Conservation (phyloP, 2,329 filamentous ascomycete genomes). For the Helminthosporium solani region DNA sequence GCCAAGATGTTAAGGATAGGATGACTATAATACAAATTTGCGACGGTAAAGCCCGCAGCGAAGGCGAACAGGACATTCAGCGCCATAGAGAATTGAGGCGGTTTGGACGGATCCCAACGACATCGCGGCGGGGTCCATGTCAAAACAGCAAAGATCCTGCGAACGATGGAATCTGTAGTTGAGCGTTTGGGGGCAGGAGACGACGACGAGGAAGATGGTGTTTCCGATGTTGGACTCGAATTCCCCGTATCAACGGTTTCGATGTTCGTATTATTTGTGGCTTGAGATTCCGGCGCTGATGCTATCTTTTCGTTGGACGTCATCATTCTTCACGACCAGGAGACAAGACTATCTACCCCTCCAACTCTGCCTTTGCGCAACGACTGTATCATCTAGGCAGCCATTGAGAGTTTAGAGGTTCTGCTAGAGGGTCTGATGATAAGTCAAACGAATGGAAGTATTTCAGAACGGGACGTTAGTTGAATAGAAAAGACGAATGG, state of each 20-base stretch:
- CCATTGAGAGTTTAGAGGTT: no score
- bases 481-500: no score
- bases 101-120: conserved; percentile 66
- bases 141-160: conserved; percentile 34
- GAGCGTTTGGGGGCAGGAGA: conserved; percentile 1
- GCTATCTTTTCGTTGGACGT: not conserved
- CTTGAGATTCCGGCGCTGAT: no score
- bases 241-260: no score
- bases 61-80: conserved; percentile 72
- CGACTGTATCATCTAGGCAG: no score
- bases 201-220: not conserved
- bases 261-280: no score
- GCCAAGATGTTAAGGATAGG: conserved; percentile 77
- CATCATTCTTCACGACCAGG: no score
- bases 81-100: conserved; percentile 66
- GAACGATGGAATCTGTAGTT: not conserved
- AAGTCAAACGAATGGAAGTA: no score
- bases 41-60: conserved; percentile 71
- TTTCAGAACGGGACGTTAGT: no score
- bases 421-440: no score
- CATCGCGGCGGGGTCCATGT: conserved; percentile 65
- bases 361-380: not conserved
- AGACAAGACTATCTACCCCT: no score
- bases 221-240: not conserved
- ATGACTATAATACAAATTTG: conserved; percentile 80